Evolutionary conservation across 768 basidiomycete genomes (phyloP), one percentile per base, ranked within the genome.

Genomic region (Aureoboletus auriporus): DNA sequence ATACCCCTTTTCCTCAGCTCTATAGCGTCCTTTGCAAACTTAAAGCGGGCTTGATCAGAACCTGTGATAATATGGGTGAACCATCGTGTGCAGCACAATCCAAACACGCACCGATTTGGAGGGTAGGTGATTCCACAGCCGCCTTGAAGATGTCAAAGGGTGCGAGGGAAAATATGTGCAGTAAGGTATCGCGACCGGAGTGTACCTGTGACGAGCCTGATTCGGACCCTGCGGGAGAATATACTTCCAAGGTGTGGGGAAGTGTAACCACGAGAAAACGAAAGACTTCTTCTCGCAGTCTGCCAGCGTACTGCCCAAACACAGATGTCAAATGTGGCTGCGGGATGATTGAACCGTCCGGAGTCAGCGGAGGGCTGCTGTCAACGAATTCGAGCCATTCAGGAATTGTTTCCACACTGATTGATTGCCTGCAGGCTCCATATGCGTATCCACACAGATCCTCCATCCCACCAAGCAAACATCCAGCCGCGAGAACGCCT

Each of bases 1-100:
- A 83, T 77, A n/a, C 83, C 82, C 62, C 80, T 82, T 69, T 90
- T 94, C 57, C 92, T 78, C 59, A 84, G 60, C 59, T 89, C 86
- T 60, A 94, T 86, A 11, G 84, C 89, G 55, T 90, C 89, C 68
- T 93, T 94, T 4, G 91, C 90, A 69, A 94, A 94, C 61, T 86
- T 86, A 72, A 93, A 96, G 39, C 92, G 82, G 51, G 82, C 80
- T 64, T 93, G 91, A 69, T 89, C 88, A 49, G 86, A 80, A 17
- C 84, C 87, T 86, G 66, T 56, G 64, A 51, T 39, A 23, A 55
- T 44, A 60, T 47, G 46, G 44, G 51, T 48, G 53, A 60, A 47
- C 20, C 20, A 23, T 23, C 20, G 20, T 23, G 20, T 23, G 27
- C 26, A 30, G 26, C 12, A 31, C 39, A 9, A 26, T 48, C n/a